These are phyloP conservation scores for Metarhizium anisopliae DNA, from an alignment of 2,329 filamentous ascomycete genomes.

Conservation along the genomic window DNA sequence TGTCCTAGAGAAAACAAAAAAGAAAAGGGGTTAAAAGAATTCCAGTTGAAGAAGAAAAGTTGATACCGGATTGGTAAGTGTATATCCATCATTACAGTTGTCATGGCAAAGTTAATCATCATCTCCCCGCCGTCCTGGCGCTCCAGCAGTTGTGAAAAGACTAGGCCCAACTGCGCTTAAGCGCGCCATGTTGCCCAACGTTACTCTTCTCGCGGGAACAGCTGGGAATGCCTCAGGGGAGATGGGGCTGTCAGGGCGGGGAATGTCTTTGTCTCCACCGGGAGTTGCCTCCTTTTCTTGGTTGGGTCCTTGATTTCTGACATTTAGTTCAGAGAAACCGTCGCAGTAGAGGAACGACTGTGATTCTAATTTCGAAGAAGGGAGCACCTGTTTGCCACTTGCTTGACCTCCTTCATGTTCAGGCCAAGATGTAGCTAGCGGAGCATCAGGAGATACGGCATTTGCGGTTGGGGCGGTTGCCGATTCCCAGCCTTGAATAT, in stretches of 20 bases:
- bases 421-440: neutral
- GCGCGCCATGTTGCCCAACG: slow-evolving; percentile 29
- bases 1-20: neutral
- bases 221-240: slow-evolving; percentile 23
- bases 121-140: slow-evolving; percentile 31
- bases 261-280: slow-evolving; percentile 18
- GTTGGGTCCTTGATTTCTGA: neutral
- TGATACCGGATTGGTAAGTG: neutral
- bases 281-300: slow-evolving; percentile 6
- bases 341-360: slow-evolving; percentile 1
- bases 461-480: slow-evolving; percentile 6
- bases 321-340: slow-evolving; percentile 1
- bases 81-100: neutral
- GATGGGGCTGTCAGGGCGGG: slow-evolving; percentile 33
- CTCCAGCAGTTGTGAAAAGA: slow-evolving; percentile 13
- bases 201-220: slow-evolving; percentile 12
- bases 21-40: neutral
- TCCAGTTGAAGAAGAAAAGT: neutral
- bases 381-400: neutral
- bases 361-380: slow-evolving; percentile 11
- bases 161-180: slow-evolving; percentile 22
- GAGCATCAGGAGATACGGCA: neutral
- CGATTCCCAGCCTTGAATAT: slow-evolving; percentile 27
- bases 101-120: slow-evolving; percentile 20
- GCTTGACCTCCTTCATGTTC: neutral